Conservation (phyloP, 495 filamentous ascomycete species). For the Letharia columbiana region DNA sequence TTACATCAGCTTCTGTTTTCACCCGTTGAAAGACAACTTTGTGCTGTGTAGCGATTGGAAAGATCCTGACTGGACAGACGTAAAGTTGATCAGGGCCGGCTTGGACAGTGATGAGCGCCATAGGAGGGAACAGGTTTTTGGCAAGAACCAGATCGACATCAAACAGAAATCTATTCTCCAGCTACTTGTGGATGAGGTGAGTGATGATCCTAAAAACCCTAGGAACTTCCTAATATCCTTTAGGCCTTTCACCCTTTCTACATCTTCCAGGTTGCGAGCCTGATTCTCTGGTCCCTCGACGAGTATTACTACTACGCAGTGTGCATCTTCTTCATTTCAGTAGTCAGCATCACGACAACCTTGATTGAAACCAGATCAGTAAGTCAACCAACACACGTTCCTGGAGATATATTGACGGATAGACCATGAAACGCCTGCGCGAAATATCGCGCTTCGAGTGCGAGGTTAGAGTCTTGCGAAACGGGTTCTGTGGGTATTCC, state of each 20-base stretch:
- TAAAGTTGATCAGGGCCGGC: constrained; percentile 66
- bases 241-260: constrained; percentile 97
- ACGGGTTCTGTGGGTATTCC: constrained; percentile 74
- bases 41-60: constrained; percentile 82
- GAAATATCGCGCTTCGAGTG: constrained; percentile 94
- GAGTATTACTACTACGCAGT: constrained; percentile 95
- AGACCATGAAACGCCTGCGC: constrained; percentile 84
- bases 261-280: constrained; percentile 92
- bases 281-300: constrained; percentile 90
- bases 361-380: constrained; percentile 84
- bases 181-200: constrained; percentile 82
- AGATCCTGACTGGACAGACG: constrained; percentile 78
- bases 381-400: constrained; percentile 18
- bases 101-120: constrained; percentile 85
- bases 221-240: neutral
- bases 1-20: constrained; percentile 87
- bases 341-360: constrained; percentile 82
- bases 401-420: constrained; percentile 19
- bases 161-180: constrained; percentile 74
- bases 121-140: constrained; percentile 76
- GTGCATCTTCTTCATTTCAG: constrained; percentile 92
- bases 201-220: constrained; percentile 21
- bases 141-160: constrained; percentile 81
- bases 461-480: constrained; percentile 83
- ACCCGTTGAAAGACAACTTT: constrained; percentile 82